phyloP scores from a whole-genome alignment of 2,329 filamentous ascomycete species.

The Aspergillus sojae region DNA sequence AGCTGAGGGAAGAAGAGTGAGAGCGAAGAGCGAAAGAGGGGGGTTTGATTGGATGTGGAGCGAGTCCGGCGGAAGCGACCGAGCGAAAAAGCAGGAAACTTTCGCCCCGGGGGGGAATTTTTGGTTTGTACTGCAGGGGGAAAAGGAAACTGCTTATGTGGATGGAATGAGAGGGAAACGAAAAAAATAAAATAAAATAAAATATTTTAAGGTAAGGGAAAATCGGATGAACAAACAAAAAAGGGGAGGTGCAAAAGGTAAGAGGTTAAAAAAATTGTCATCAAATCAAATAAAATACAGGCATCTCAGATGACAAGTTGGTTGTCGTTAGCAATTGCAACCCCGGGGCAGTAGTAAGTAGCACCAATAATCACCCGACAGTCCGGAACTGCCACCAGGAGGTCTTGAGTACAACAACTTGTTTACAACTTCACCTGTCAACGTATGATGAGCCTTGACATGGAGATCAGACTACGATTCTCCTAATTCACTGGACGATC shows the following conservation, averaged over 20 bases:
- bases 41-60: constrained; percentile 30
- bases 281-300: neutral
- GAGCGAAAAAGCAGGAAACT: constrained; percentile 26
- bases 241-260: neutral
- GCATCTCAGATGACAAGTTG: neutral
- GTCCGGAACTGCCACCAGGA: neutral
- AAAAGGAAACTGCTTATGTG: neutral
- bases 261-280: neutral
- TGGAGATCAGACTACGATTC: neutral
- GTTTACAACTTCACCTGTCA: neutral
- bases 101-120: constrained; percentile 21
- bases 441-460: no score
- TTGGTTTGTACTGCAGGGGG: constrained; percentile 20
- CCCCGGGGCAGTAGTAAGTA: neutral
- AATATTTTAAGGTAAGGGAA: constrained; percentile 3
- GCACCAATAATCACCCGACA: neutral
- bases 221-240: constrained; percentile 4
- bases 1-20: constrained; percentile 2
- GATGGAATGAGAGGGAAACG: neutral
- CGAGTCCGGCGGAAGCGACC: constrained; percentile 31
- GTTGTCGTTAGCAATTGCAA: neutral
- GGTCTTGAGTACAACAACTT: neutral
- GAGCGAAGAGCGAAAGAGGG: constrained; percentile 11
- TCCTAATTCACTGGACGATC: neutral
- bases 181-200: neutral